phyloP scores from a whole-genome alignment of 371 early-diverging fungal species.

The Massospora cicadina region DNA sequence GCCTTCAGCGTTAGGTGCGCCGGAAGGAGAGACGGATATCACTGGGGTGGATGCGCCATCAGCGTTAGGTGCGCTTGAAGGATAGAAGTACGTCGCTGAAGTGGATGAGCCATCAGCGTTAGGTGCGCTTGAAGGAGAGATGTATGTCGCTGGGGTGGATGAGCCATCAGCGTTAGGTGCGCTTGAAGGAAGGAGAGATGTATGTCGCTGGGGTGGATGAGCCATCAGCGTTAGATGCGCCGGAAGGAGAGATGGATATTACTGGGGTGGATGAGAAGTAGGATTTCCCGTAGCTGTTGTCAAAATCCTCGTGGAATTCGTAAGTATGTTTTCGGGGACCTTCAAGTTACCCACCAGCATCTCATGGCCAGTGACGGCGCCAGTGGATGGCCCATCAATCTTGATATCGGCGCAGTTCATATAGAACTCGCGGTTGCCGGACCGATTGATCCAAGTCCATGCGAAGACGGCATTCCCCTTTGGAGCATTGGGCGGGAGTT shows the following conservation, averaged over 20 bases:
- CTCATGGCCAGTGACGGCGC: conserved; percentile 8
- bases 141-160: too few species aligned
- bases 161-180: too few species aligned
- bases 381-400: not conserved
- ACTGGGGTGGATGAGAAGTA: not conserved
- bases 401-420: conserved; percentile 14
- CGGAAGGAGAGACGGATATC: too few species aligned
- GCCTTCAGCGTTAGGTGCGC: too few species aligned
- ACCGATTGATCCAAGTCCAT: conserved; percentile 11
- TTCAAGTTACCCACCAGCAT: conserved; percentile 9
- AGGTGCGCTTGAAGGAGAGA: too few species aligned
- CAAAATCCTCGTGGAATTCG: not conserved
- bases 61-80: too few species aligned
- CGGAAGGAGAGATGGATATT: not conserved
- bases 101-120: too few species aligned
- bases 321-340: not conserved
- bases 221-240: too few species aligned
- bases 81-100: too few species aligned
- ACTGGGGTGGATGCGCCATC: too few species aligned
- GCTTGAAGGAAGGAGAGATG: too few species aligned
- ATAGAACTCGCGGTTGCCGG: conserved; percentile 11
- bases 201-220: too few species aligned
- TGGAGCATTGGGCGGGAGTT: not conserved
- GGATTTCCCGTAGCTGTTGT: not conserved
- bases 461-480: not conserved